Evolutionary conservation across 257 asterid species (phyloP), one percentile per base, ranked within the genome.

Genomic region (Nyctanthes arbortristis): DNA sequence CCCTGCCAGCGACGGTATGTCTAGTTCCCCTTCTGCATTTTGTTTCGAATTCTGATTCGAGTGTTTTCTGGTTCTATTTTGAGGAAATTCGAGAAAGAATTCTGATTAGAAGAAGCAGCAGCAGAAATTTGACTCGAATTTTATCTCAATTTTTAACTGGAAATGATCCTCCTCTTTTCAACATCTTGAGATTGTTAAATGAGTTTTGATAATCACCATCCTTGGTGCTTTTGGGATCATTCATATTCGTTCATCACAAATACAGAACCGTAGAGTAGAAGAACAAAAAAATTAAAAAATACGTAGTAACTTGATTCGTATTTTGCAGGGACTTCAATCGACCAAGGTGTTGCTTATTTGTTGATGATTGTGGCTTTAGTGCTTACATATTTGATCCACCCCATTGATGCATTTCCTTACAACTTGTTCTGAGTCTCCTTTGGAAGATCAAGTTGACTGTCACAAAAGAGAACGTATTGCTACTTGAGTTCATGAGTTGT

Each of bases 1-100:
- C 5, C 79, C 81, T 57, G 18, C 73, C 61, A 80, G 79, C 70
- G 81, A 80, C 62, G 82, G 82, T 80, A 76, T 33, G 62, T 32
- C 28, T 18, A 7, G 18, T 16, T 14, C 8, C 6, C 60, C 2
- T 24, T 36, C 54, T 60, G 47, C 64, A 14, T 37, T 59, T 40
- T 7, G 7, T 66, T 47, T 33, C 52, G 1, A n/a, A 16, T 14
- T 16, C 30, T 20, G 25, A 20, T 7, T 43, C 6, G 43, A 14
- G n/a, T 4, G 11, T 7, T 9, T 22, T 52, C 5, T 32, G 36
- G 16, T 22, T 54, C 34, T 52, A 57, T 14, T 64, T 7, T 10
- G 25, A 22, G 7, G 20, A 32, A 4, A 16, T 31, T 60, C 18
- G 47, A 33, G 40, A 60, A 16, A n/a, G 24, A 16, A 13, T 16